A percentile compares a stretch with the other conserved stretches of the same genome.
phyloP scores from a whole-genome alignment of 345 rosid genomes.

The Gossypium arboreum region DNA sequence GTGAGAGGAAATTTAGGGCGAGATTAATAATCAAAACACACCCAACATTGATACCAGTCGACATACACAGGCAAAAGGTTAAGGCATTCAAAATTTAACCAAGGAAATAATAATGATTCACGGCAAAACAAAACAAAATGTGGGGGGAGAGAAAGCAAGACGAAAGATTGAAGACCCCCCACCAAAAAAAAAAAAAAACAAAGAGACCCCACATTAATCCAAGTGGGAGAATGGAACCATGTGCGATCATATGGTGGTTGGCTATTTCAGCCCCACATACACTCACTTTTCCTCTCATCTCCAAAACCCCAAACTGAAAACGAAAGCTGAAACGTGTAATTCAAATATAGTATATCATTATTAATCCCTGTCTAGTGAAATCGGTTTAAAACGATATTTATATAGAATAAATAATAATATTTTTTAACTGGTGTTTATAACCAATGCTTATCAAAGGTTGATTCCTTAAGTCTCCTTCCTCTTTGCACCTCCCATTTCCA shows the following conservation, averaged over 20 bases:
- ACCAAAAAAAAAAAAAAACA: not conserved
- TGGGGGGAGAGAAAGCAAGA: not conserved
- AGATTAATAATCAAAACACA: not conserved
- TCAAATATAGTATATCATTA: not conserved
- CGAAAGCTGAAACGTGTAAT: conserved; percentile 24
- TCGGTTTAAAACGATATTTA: too few species aligned
- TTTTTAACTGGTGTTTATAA: too few species aligned
- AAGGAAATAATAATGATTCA: not conserved
- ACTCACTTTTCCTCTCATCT: conserved; percentile 14
- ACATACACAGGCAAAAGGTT: not conserved
- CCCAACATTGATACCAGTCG: not conserved
- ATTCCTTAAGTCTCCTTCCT: conserved; percentile 27
- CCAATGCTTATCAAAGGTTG: conserved; percentile 11
- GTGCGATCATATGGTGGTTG: conserved; percentile 76
- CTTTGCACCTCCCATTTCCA: conserved; percentile 37
- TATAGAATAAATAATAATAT: too few species aligned
- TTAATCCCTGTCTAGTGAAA: too few species aligned
- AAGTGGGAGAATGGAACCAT: conserved; percentile 51
- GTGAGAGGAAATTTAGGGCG: not conserved
- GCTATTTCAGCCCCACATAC: conserved; percentile 37
- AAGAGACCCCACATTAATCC: conserved; percentile 24
- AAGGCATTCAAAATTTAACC: not conserved
- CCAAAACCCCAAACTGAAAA: conserved; percentile 20
- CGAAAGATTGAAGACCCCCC: not conserved
- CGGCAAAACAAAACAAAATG: not conserved